Conservation (phyloP, 2,329 filamentous ascomycete genomes). For the Aspergillaceae sp. region DNA sequence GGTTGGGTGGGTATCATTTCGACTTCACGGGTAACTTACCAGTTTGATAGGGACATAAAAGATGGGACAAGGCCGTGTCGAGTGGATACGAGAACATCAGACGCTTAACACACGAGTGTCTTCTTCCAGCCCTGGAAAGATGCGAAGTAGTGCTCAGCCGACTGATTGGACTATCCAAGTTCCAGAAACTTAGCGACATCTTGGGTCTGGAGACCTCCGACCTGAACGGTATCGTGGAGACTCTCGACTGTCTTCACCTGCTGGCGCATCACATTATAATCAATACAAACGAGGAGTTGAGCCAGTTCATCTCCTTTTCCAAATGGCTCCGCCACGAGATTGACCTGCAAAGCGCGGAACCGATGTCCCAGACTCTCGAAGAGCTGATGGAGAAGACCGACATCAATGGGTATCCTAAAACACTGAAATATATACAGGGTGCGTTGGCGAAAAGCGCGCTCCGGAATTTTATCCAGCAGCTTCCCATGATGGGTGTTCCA, state of each 20-base stretch:
- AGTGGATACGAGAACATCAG: constrained; percentile 70
- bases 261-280: constrained; percentile 65
- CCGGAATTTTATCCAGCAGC: constrained; percentile 45
- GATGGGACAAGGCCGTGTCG: constrained; percentile 84
- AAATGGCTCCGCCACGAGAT: constrained; percentile 78
- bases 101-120: constrained; percentile 72
- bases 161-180: constrained; percentile 73
- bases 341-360: constrained; percentile 61
- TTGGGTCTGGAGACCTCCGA: constrained; percentile 59
- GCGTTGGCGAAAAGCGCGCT: constrained; percentile 61
- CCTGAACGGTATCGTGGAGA: constrained; percentile 56
- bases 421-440: constrained; percentile 68
- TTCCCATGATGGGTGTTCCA: constrained; percentile 26
- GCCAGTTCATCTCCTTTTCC: constrained; percentile 69
- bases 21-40: constrained; percentile 5
- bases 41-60: constrained; percentile 64
- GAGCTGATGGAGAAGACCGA: constrained; percentile 73
- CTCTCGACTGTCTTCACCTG: constrained; percentile 65
- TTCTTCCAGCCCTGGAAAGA: constrained; percentile 79
- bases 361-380: constrained; percentile 49
- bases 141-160: constrained; percentile 72
- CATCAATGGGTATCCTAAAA: constrained; percentile 61
- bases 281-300: constrained; percentile 65
- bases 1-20: neutral
- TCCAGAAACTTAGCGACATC: constrained; percentile 58